Conservation (phyloP, 495 filamentous ascomycete genomes). For the Aspergillus mulundensis region DNA sequence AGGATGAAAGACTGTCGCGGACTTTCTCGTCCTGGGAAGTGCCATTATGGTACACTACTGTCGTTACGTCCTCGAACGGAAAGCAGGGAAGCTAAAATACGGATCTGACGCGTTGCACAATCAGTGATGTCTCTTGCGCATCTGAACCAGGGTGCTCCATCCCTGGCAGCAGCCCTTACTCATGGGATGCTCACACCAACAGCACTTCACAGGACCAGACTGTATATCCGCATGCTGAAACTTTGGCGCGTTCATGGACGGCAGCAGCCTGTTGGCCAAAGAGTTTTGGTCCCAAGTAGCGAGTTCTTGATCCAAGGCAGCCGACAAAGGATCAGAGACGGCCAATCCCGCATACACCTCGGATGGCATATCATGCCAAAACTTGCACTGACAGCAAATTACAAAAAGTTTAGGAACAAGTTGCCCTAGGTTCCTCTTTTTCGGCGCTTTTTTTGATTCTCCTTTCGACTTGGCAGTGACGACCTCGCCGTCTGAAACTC, state of each 20-base stretch:
- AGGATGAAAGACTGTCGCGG: too few species aligned
- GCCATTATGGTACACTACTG: too few species aligned
- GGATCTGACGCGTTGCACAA: not conserved
- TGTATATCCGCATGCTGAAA: not conserved
- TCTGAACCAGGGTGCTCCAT: conserved; percentile 65
- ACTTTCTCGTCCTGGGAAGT: too few species aligned
- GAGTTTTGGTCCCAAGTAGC: not conserved
- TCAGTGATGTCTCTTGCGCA: conserved; percentile 63
- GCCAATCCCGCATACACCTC: conserved; percentile 60
- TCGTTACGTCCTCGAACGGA: too few species aligned
- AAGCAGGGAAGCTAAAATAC: too few species aligned
- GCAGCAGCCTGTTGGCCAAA: not conserved
- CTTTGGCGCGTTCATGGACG: not conserved
- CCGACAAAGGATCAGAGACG: conserved; percentile 1
- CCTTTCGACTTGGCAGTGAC: too few species aligned
- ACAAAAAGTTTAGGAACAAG: conserved; percentile 72
- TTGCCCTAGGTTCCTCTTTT: conserved; percentile 31
- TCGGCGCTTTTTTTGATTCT: conserved; percentile 7
- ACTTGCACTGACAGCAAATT: conserved; percentile 76
- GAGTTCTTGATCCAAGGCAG: not conserved
- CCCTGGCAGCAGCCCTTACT: conserved; percentile 66
- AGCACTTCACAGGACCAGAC: conserved; percentile 62
- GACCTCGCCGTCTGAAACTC: too few species aligned
- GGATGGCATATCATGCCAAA: conserved; percentile 76
- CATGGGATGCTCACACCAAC: conserved; percentile 78